Base-by-base conservation (phyloP, 345 rosid genomes). In the Acer yangbiense region DNA sequence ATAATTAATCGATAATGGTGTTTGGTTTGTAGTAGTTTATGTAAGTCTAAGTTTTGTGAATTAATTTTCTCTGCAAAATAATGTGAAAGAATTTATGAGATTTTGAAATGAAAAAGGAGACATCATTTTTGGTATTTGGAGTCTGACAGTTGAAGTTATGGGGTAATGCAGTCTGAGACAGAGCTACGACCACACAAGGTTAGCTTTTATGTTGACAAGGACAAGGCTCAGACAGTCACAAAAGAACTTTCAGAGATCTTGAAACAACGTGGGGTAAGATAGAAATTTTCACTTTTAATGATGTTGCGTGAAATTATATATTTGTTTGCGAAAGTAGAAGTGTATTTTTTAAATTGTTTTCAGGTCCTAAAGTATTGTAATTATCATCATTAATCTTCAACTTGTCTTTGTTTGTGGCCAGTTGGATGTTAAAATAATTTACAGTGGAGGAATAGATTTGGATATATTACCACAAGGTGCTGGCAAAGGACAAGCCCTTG, bases 401-500 rank as follows among this genome's bases (percentile, higher is more conserved):
- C 32, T 13, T 43, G 21, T 69, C 57, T 78, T 68, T 69, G 16
- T n/a, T 69, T 65, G 57, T 65, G 73, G 60, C 71, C 88, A 96
- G 99, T 83, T 96, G 92, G 94, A 90, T 86, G 95, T 96, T 78
- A 96, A 96, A 78, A 89, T 96, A 58, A 89, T 96, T 68, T 96
- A 94, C 80, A 92, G 98, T 85, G 98, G 97, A 50, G 98, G 98
- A 64, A 90, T 91, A 90, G 99, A 94, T 82, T 86, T 96, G 83
- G 99, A 94, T 81, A 90, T 96, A 69, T 87, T 96, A 68, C 93
- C 98, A 60, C 93, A 89, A 90, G 97, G 98, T 85, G 98, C 98
- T 21, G 99, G 99, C 41, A 96, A 96, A 88, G 99, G 99, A 75
- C 98, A 94, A 85, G 99, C 98, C 62, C 97, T 94, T 74, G 95